Evolutionary conservation across 2,329 filamentous ascomycete species (phyloP).

Genomic region (Colletotrichum graminicola): DNA sequence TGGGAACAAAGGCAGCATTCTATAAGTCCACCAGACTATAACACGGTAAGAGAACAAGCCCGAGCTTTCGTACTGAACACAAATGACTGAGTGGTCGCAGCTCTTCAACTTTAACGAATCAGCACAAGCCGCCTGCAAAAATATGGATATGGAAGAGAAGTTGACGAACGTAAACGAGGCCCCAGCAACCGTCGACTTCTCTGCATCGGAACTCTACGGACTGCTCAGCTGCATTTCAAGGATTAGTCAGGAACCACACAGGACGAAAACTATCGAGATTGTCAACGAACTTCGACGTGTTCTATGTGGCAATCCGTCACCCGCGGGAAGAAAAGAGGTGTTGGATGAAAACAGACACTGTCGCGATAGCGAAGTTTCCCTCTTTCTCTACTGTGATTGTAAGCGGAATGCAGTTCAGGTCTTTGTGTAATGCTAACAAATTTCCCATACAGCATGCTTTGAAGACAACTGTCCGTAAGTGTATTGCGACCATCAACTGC

Average conservation of each 20-base stretch:
- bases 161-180: neutral
- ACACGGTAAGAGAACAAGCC: conserved; percentile 3
- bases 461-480: conserved; percentile 35
- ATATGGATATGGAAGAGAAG: neutral
- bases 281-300: conserved; percentile 28
- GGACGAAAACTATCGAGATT: conserved; percentile 21
- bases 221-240: conserved; percentile 13
- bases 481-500: neutral
- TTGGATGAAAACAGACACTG: neutral
- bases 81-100: neutral
- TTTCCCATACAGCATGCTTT: conserved; percentile 12
- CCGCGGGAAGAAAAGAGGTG: neutral
- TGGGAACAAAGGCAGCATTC: neutral
- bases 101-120: conserved; percentile 9
- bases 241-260: conserved; percentile 3
- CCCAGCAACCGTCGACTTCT: conserved; percentile 14
- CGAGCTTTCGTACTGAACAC: too few relatives aligned
- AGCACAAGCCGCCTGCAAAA: neutral
- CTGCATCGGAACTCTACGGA: conserved; percentile 29
- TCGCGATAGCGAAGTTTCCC: conserved; percentile 7
- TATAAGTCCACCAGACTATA: conserved; percentile 27
- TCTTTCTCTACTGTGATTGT: conserved; percentile 32
- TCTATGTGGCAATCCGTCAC: conserved; percentile 2
- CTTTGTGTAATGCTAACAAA: neutral
- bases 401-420: neutral